Conservation (phyloP, 805 yeast species). For the Saccharomycopsis sp. region DNA sequence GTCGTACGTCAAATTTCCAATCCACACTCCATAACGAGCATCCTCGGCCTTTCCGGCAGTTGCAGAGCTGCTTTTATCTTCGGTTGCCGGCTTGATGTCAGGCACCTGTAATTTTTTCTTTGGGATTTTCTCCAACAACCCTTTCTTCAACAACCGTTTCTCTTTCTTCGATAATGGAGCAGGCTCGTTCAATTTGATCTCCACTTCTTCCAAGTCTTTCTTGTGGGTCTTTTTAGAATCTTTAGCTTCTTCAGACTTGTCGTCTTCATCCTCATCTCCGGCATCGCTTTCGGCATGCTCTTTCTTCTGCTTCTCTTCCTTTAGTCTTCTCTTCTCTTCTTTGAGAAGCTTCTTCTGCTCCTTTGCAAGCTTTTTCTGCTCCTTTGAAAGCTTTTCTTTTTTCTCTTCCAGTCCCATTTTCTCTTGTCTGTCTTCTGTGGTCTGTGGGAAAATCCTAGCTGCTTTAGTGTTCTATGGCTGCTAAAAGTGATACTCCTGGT, state of each 20-base stretch:
- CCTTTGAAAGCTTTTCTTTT: not conserved
- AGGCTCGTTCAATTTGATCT: conserved; percentile 60
- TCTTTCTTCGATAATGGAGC: conserved; percentile 90
- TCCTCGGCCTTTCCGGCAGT: conserved; percentile 31
- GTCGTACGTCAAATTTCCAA: conserved; percentile 85
- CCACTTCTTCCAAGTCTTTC: conserved; percentile 45
- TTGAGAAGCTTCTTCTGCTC: conserved; percentile 6
- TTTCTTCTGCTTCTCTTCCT: conserved; percentile 29
- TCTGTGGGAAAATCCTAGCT: too few species aligned
- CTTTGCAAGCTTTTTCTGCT: conserved; percentile 1
- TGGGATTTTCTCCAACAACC: conserved; percentile 45
- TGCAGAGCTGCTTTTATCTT: conserved; percentile 20
- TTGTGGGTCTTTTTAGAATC: conserved; percentile 27
- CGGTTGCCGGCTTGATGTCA: conserved; percentile 20
- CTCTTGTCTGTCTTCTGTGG: not conserved
- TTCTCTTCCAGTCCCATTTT: not conserved
- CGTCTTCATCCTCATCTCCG: conserved; percentile 29
- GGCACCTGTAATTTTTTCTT: conserved; percentile 32
- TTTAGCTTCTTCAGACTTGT: conserved; percentile 30
- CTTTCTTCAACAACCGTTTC: conserved; percentile 75
- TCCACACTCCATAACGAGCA: conserved; percentile 78
- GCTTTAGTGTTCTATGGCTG: too few species aligned
- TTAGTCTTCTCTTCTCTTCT: conserved; percentile 24
- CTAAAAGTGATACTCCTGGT: not conserved
- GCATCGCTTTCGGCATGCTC: not conserved